Base-by-base conservation (phyloP, 331 rosid genomes). In the Erythrophleum ivorense region DNA sequence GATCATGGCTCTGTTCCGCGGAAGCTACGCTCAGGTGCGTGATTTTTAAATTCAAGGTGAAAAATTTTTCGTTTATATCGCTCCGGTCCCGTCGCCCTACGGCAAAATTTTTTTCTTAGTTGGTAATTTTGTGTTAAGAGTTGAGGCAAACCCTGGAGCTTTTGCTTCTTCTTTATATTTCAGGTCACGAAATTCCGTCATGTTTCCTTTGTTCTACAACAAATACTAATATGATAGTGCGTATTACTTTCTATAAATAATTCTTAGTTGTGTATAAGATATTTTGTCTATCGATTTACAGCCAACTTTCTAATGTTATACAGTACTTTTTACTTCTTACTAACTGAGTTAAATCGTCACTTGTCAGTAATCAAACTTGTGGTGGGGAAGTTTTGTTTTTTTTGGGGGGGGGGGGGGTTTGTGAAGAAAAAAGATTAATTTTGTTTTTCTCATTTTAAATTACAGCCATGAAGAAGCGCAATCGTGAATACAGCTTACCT, bases 21-120 rank as follows among this genome's bases (percentile, higher is more conserved):
- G 88, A 94, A 89, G 84, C 83, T 91, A 36, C 97, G 97, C 29
- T 94, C 98, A 84, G 95, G 98, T 94, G 71, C 13, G 87, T 86
- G 69, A 63, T 63, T 82, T 77, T 55, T 60, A 40, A 81, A 78
- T 72, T 73, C 68, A 12, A 57, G 50, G 62, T 19, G 72, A 14
- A 62, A 77, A 50, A 34, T 75, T 73, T 75, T 79, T 19, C 12
- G 52, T 78, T 34, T 60, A 21, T 70, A 7, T 29, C 36, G 14
- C 57, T 73, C 57, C 11, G 62, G 62, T 21, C 1, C 3, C 62
- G 19, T 19, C 15, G 63, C 46, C 62, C 1, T 16, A 5, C 33
- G 7, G 55, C 15, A 7, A 38, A 76, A 68, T 19, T 18, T 46
- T 71, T n/a, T 13, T 49, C 31, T 10, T 19, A 41, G 54, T 63